Evolutionary conservation across 164 flowering plant species (phyloP), one percentile per base, ranked within the genome.

Genomic region (Cinnamomum chago): DNA sequence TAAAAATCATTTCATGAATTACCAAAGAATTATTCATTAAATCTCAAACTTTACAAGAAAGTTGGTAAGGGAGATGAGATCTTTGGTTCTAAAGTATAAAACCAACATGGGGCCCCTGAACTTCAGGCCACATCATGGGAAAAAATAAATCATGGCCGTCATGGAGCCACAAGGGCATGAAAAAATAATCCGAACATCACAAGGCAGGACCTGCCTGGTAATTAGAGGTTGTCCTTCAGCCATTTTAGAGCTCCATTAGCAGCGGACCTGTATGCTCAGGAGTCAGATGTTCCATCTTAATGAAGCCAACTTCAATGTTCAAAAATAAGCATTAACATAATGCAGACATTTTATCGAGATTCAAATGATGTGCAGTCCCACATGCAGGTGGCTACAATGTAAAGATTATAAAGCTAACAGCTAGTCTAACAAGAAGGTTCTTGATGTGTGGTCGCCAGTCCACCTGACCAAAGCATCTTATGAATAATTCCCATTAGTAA

Each of bases 191-290:
- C 12, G 68, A 52, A 52, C 60, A 40, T 35, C 76, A 67, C 23
- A 27, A n/a, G 52, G 13, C 47, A 58, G n/a, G 69, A 67, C 22
- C 33, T 64, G 58, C 18, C 70, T 51, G 58, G 23, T 15, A 68
- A 74, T 80, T 84, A 92, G 47, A 90, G 83, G 79, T 89, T 91
- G 84, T 92, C 93, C 83, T 85, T 91, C 75, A 94, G 76, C 97
- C 97, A 94, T 72, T 87, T 94, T 55, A 89, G 74, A 71, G 85
- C 97, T 77, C 97, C 98, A 79, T 86, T 88, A 62, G 89, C 93
- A 72, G 85, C 85, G 71, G 97, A 86, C 88, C 98, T 94, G 94
- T 82, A 82, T 72, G 40, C 28, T 14, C 67, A 74, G 15, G 47
- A 13, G 4, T 25, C 73, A 0, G 23, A 27, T 3, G 23, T 58